These are phyloP conservation scores for Stipa capillata DNA, from an alignment of 176 grass and related monocot genomes.

Conservation along the genomic window DNA sequence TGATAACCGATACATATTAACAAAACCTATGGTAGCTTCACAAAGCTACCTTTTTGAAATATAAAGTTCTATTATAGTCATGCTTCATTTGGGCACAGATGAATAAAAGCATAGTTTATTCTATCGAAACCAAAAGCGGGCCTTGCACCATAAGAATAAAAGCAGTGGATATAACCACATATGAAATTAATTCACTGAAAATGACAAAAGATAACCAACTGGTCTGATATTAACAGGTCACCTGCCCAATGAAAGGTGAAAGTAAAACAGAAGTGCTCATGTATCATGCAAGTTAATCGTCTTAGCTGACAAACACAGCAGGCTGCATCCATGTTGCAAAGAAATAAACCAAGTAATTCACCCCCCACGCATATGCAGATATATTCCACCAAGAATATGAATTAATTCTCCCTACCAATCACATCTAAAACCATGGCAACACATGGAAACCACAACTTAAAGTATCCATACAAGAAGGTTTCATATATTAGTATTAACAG, in stretches of 20 bases:
- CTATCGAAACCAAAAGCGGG: too few species aligned
- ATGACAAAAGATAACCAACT: not conserved
- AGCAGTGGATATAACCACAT: too few species aligned
- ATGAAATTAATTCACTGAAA: too few species aligned
- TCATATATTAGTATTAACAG: conserved; percentile 26
- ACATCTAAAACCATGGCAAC: conserved; percentile 24
- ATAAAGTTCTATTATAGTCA: too few species aligned
- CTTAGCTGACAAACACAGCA: not conserved
- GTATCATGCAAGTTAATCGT: not conserved
- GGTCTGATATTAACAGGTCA: not conserved
- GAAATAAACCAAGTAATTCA: not conserved
- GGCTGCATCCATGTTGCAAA: not conserved
- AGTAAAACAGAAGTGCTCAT: not conserved
- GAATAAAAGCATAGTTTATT: too few species aligned
- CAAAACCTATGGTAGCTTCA: too few species aligned
- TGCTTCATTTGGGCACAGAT: too few species aligned
- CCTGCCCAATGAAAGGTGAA: not conserved
- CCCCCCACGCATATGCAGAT: not conserved
- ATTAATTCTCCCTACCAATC: not conserved
- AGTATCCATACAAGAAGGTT: not conserved
- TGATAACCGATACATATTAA: too few species aligned
- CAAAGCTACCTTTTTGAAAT: too few species aligned
- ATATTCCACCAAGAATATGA: conserved; percentile 1
- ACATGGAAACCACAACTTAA: not conserved
- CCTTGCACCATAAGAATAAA: too few species aligned